A percentile compares a stretch with the other conserved stretches of the same genome.
phyloP scores from a whole-genome alignment of 768 basidiomycete species.

The Termitomyces sp. region DNA sequence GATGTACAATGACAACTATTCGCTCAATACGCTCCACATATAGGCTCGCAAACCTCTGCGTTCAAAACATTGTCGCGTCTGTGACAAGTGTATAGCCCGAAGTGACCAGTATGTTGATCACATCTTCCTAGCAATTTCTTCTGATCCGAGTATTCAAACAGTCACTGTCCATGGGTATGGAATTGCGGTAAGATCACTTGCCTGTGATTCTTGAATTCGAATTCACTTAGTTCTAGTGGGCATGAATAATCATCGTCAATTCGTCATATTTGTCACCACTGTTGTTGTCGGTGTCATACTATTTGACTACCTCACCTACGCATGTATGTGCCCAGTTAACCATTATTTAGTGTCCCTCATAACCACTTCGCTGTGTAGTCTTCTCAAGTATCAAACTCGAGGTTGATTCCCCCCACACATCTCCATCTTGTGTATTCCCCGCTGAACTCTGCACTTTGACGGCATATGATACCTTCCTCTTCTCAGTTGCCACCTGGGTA shows the following conservation, averaged over 20 bases:
- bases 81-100: conserved; percentile 83
- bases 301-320: conserved; percentile 82
- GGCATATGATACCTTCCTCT: conserved; percentile 74
- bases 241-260: conserved; percentile 91
- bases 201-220: neutral
- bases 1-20: neutral
- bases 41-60: conserved; percentile 86
- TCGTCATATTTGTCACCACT: conserved; percentile 84
- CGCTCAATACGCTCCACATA: neutral
- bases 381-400: conserved; percentile 42
- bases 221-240: conserved; percentile 52
- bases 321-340: conserved; percentile 50
- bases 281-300: conserved; percentile 75
- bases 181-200: conserved; percentile 72
- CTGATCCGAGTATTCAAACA: conserved; percentile 21
- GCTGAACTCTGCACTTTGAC: conserved; percentile 64
- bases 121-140: neutral
- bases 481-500: conserved; percentile 78
- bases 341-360: neutral
- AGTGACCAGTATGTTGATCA: conserved; percentile 78
- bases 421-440: conserved; percentile 65
- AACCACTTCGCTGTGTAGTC: conserved; percentile 22
- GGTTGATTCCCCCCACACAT: conserved; percentile 32
- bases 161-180: conserved; percentile 99
- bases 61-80: conserved; percentile 92